phyloP scores from a whole-genome alignment of 441 rosid species.

The Aquilaria agallochum region DNA sequence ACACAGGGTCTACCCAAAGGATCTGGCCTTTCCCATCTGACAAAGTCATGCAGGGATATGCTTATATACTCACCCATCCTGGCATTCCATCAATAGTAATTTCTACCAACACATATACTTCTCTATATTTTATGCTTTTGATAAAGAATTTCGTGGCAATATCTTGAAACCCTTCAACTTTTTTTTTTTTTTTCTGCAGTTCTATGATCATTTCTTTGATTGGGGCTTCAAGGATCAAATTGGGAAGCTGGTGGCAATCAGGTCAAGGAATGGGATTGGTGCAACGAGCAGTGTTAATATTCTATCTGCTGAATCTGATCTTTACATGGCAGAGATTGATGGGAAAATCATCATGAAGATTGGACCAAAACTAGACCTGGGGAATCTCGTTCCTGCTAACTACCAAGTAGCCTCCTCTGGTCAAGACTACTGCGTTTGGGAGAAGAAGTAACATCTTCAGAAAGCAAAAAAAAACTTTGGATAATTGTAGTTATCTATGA shows the following conservation, averaged over 20 bases:
- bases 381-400: conserved; percentile 41
- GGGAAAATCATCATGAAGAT: conserved; percentile 47
- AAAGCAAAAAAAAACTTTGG: too few relatives aligned
- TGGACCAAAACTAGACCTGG: conserved; percentile 48
- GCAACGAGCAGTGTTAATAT: conserved; percentile 35
- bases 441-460: conserved; percentile 10
- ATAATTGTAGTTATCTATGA: too few relatives aligned
- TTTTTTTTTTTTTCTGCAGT: conserved; percentile 22
- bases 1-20: conserved; percentile 44
- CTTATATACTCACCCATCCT: conserved; percentile 58
- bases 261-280: conserved; percentile 30
- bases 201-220: conserved; percentile 60
- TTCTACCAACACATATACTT: conserved; percentile 1
- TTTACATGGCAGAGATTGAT: conserved; percentile 48
- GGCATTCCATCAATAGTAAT: conserved; percentile 46
- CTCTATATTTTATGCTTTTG: background rate
- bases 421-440: conserved; percentile 44
- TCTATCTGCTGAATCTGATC: conserved; percentile 40
- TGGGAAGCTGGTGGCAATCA: conserved; percentile 28
- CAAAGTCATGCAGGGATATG: conserved; percentile 58
- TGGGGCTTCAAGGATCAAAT: conserved; percentile 53
- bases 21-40: conserved; percentile 47
- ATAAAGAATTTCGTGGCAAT: background rate
- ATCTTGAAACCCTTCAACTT: background rate
- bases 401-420: conserved; percentile 48